Conservation (phyloP, 371 early-diverging fungal species). For the Apophysomyces elegans region DNA sequence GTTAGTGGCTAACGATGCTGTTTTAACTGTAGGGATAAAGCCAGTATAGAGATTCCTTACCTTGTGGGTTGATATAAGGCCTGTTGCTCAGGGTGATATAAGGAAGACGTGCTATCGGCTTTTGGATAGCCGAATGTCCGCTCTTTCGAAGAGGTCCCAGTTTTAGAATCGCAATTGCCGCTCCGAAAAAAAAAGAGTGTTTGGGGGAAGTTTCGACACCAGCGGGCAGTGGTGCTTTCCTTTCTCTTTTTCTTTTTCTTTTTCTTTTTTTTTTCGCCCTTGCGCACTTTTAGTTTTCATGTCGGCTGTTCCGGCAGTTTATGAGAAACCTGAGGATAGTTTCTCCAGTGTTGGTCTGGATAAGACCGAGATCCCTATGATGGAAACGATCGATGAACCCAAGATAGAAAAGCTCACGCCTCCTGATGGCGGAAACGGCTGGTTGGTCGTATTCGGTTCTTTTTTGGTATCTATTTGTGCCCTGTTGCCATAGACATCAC, state of each 20-base stretch:
- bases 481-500: neutral
- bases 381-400: constrained; percentile 24
- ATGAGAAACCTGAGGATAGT: neutral
- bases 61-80: too few species aligned
- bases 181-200: too few species aligned
- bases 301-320: neutral
- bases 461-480: constrained; percentile 37
- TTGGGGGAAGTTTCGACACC: too few species aligned
- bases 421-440: constrained; percentile 44
- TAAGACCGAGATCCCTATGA: neutral
- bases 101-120: too few species aligned
- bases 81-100: too few species aligned
- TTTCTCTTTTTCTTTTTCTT: neutral
- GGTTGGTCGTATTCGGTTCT: constrained; percentile 48
- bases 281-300: neutral
- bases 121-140: too few species aligned
- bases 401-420: constrained; percentile 16
- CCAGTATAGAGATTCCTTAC: too few species aligned
- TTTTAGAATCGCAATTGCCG: too few species aligned
- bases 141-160: too few species aligned
- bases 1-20: too few species aligned
- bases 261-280: neutral
- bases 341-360: neutral
- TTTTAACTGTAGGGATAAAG: too few species aligned
- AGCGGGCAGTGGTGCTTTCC: too few species aligned